Base-by-base conservation (phyloP, 2,329 filamentous ascomycete genomes). In the Coleophoma crateriformis region DNA sequence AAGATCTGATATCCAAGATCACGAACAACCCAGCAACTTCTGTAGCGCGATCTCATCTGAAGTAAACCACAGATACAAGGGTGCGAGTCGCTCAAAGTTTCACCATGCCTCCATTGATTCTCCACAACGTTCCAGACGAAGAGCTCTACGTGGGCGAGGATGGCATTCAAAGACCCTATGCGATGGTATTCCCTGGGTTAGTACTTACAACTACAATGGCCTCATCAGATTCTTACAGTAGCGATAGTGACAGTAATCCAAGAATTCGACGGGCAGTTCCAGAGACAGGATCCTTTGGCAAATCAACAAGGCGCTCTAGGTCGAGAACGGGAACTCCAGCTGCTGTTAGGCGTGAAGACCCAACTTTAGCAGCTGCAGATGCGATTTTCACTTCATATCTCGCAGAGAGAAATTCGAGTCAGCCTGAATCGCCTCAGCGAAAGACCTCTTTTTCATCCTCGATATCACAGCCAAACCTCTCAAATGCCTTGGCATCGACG, bases 81-180 rank as follows among this genome's bases (percentile, higher is more conserved):
- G 3, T 27, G 27, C 27, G 48, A 38, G 19, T 33, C 41, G 45
- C 48, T 35, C 32, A 11, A 19, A 50, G 45, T 39, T 33, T 20
- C 45, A 62, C 55, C 56, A 85, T 84, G 81, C 76, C 81, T 50
- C 82, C 82, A 57, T 71, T 85, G 50, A 84, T 85, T 61, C 70
- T 86, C 33, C 82, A 86, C 63, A 85, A 84, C 63, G 82, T 85
- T 55, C 81, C 82, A 50, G 82, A 85, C 56, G 82, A 85, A 46
- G 82, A 85, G 63, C 77, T 82, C 45, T 85, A 84, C 63, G 69
- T 81, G 6, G 82, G 82, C 50, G 79, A 84, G 47, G 82, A 85
- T 67, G 82, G 82, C 53, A 64, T 85, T 55, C 78, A 79, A 64
- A 71, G 82, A 53, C 82, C 82, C 2, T 86, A 84, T 62, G 82